A percentile compares a stretch with the other conserved stretches of the same genome.
Conservation (phyloP, 352 stramenopile species). For the Pseudoperonospora humuli region DNA sequence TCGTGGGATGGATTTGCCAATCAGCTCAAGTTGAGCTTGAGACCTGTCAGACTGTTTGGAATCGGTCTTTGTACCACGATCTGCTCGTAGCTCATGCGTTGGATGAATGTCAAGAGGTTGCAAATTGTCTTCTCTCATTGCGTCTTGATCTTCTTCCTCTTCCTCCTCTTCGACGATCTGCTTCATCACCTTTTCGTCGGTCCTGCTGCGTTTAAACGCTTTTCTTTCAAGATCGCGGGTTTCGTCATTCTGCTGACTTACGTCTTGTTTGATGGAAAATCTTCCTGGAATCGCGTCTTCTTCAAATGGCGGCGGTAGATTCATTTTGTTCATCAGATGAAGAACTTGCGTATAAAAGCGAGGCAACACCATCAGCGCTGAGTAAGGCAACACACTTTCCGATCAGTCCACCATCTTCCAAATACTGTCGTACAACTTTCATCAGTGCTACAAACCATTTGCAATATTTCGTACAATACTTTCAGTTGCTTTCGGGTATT, state of each 20-base stretch:
- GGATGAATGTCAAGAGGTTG: background rate
- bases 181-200: constrained; percentile 1
- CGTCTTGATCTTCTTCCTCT: constrained; percentile 18
- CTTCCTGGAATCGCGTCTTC: constrained; percentile 51
- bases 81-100: background rate
- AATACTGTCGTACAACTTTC: background rate
- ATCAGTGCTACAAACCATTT: constrained; percentile 45
- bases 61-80: background rate
- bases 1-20: constrained; percentile 15
- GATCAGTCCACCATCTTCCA: constrained; percentile 1
- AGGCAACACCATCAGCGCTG: constrained; percentile 78
- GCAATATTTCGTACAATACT: constrained; percentile 80
- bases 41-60: background rate
- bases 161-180: constrained; percentile 33
- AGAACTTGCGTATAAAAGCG: constrained; percentile 88
- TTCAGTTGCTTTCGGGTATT: constrained; percentile 75
- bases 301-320: constrained; percentile 77
- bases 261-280: constrained; percentile 34
- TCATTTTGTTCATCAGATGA: constrained; percentile 91
- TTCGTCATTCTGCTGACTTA: background rate
- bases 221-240: background rate
- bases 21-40: constrained; percentile 2
- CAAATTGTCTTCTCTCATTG: background rate
- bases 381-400: background rate
- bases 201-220: constrained; percentile 20